Conservation (phyloP, 495 filamentous ascomycete genomes). For the Penicillium argentinense region DNA sequence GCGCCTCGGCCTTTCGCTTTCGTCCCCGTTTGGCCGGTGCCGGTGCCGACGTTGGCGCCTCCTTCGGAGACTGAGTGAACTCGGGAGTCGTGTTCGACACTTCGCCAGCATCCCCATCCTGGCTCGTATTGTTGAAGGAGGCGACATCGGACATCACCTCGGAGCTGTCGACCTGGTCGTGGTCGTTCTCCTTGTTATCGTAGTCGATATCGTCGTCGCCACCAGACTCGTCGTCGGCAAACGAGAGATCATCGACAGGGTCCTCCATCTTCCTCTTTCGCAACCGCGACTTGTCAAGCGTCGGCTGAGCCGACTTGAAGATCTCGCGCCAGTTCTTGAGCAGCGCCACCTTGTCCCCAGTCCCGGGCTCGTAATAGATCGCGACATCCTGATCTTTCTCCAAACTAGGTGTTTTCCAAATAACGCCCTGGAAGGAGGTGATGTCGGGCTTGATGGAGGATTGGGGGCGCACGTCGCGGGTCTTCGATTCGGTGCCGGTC, state of each 20-base stretch:
- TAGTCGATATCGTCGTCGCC: slow-evolving; percentile 12
- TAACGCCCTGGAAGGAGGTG: slow-evolving; percentile 38
- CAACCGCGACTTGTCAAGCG: slow-evolving; percentile 27
- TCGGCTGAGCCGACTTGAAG: slow-evolving; percentile 40
- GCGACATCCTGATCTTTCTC: slow-evolving; percentile 26
- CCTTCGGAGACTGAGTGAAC: slow-evolving; percentile 14
- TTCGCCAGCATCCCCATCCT: slow-evolving; percentile 18
- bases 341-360: slow-evolving; percentile 44
- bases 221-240: background rate
- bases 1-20: slow-evolving; percentile 41
- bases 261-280: slow-evolving; percentile 11
- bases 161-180: slow-evolving; percentile 9
- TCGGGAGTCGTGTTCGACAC: slow-evolving; percentile 26
- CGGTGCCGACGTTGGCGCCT: background rate
- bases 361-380: slow-evolving; percentile 38
- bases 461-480: slow-evolving; percentile 1
- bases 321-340: slow-evolving; percentile 54
- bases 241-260: background rate
- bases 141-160: slow-evolving; percentile 21
- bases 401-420: slow-evolving; percentile 36
- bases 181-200: slow-evolving; percentile 8
- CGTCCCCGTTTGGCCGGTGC: slow-evolving; percentile 23
- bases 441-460: slow-evolving; percentile 19
- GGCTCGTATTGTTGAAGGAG: slow-evolving; percentile 10
- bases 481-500: background rate